These are phyloP conservation scores for Geoglossum glabrum DNA, from an alignment of 495 filamentous ascomycete species.

Conservation along the genomic window DNA sequence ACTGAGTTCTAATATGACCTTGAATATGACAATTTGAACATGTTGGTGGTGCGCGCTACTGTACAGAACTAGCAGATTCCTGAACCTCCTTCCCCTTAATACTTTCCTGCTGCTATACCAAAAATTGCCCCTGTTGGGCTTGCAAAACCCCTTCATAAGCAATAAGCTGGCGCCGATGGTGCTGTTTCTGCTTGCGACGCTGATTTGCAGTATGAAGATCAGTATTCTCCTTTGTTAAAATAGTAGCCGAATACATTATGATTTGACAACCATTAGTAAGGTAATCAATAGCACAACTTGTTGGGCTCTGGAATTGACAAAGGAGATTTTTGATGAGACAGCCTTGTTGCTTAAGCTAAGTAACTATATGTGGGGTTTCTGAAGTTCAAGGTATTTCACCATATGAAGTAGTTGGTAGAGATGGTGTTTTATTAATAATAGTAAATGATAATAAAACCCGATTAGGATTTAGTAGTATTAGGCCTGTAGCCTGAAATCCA, in stretches of 20 bases:
- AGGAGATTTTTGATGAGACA: background rate
- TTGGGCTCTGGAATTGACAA: background rate
- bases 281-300: background rate
- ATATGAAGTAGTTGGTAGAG: background rate
- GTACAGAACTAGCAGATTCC: too few species aligned
- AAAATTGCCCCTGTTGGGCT: too few species aligned
- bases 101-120: too few species aligned
- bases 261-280: background rate
- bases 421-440: background rate
- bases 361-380: background rate
- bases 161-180: background rate
- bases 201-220: background rate
- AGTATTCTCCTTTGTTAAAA: background rate
- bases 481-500: slow-evolving; percentile 7
- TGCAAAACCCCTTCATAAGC: too few species aligned
- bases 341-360: background rate
- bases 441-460: background rate
- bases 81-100: too few species aligned
- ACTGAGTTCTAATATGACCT: too few species aligned
- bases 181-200: background rate
- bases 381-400: background rate
- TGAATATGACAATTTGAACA: too few species aligned
- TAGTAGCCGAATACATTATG: background rate
- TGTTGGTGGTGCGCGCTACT: too few species aligned
- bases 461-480: slow-evolving; percentile 4